Evolutionary conservation across 2,329 filamentous ascomycete species (phyloP).

Genomic region (Beauveria caledonica): DNA sequence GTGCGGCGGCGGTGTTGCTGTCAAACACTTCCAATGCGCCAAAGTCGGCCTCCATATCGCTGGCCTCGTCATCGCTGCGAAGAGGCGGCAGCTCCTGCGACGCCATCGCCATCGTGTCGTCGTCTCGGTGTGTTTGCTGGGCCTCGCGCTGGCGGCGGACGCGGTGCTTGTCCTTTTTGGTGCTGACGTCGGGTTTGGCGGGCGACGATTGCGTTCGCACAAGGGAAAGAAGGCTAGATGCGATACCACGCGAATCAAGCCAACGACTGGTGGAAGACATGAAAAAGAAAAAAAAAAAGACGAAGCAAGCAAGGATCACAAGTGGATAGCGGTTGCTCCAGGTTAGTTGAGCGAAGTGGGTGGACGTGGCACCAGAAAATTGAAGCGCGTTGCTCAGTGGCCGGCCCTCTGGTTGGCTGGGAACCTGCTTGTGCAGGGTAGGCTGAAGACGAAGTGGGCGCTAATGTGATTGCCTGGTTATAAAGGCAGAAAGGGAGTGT

Average conservation of each 20-base stretch:
- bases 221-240: conserved; percentile 23
- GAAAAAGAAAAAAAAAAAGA: conserved; percentile 16
- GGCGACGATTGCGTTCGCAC: conserved; percentile 20
- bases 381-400: conserved; percentile 15
- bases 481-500: conserved; percentile 14
- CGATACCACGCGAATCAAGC: conserved; percentile 24
- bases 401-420: neutral
- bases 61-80: conserved; percentile 15
- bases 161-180: conserved; percentile 15
- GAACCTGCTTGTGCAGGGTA: conserved; percentile 13
- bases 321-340: conserved; percentile 1
- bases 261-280: conserved; percentile 26
- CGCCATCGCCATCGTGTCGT: conserved; percentile 7
- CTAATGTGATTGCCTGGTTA: conserved; percentile 15
- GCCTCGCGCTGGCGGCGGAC: neutral
- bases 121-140: conserved; percentile 10
- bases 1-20: conserved; percentile 25
- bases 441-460: neutral
- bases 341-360: conserved; percentile 4
- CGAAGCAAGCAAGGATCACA: neutral
- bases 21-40: conserved; percentile 31
- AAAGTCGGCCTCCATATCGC: conserved; percentile 24
- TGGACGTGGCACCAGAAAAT: conserved; percentile 21
- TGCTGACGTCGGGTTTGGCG: conserved; percentile 17
- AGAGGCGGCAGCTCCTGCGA: conserved; percentile 13